Base-by-base conservation (phyloP, 1,284 basidiomycete species). In the Tremellales sp. region DNA sequence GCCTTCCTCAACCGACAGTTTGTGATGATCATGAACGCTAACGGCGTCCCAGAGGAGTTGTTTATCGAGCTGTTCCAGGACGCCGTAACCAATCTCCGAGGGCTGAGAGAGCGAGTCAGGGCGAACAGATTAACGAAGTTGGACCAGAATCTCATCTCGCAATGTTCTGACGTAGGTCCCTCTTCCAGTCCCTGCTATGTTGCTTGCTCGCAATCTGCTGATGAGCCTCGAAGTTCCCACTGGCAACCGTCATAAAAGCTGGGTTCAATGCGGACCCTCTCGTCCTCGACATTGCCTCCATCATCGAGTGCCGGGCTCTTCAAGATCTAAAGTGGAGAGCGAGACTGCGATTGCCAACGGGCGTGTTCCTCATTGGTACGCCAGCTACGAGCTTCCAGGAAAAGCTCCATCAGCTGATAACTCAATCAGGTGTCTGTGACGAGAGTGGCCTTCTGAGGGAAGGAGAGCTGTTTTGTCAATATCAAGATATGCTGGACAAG, bases 301-400 rank as follows among this genome's bases (percentile, higher is more conserved):
- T 73, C 27, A 56, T 72, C 32, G 66, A 72, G 47, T 59, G 61
- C 18, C 50, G 65, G 14, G 56, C 64, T 25, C 56, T 73, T 0
- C 65, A 67, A 48, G 72, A 73, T 36, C 61, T 73, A n/a, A 71
- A 71, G 51, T 73, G 71, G 71, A 56, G 66, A 14, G 70, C 68
- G 1, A 58, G 71, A 2, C 53, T 73, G 16, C 53, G 58, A 19
- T 46, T 74, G 4, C 43, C 61, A 1, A 48, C 50, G 19, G 70
- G 68, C 3, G 70, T 68, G 1, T 74, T 63, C 42, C 45, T 71
- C 16, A 71, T 72, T 27, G 68, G 68, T 67, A 22, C 53, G 62
- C 14, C 18, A 28, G 10, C 38, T 21, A 7, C 10, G 12, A 25
- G 6, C 3, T 8, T 27, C 13, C 3, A 7, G 27, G 4, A 19